A percentile compares a stretch with the other conserved stretches of the same genome.
Evolutionary conservation across 352 stramenopile genomes (phyloP).

Genomic region (Phytophthora brassicae): DNA sequence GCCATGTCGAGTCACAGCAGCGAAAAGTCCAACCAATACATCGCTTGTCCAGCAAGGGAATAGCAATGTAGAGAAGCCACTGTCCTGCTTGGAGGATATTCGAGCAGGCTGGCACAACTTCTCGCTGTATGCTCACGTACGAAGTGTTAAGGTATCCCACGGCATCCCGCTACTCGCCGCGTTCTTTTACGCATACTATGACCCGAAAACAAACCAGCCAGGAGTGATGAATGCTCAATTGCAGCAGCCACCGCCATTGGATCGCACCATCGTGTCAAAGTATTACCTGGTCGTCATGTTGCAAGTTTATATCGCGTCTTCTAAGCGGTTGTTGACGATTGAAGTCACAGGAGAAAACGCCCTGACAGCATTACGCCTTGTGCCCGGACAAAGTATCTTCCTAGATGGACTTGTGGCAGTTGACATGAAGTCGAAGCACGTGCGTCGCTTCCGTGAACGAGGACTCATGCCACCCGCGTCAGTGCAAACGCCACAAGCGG

Average conservation of each 20-base stretch:
- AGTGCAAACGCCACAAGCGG: background rate
- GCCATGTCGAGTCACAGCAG: background rate
- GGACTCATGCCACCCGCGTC: slow-evolving; percentile 5
- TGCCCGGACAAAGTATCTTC: slow-evolving; percentile 52
- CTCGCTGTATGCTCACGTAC: slow-evolving; percentile 55
- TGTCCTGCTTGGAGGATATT: slow-evolving; percentile 33
- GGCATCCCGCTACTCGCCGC: slow-evolving; percentile 65
- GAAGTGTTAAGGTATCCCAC: slow-evolving; percentile 55
- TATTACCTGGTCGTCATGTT: slow-evolving; percentile 67
- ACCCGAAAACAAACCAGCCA: slow-evolving; percentile 50
- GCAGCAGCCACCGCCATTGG: slow-evolving; percentile 25
- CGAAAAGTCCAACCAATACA: slow-evolving; percentile 1
- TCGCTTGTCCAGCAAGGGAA: slow-evolving; percentile 2
- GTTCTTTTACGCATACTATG: slow-evolving; percentile 72
- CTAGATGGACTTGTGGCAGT: slow-evolving; percentile 58
- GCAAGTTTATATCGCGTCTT: slow-evolving; percentile 53
- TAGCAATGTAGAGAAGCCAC: slow-evolving; percentile 23
- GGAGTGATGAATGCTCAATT: slow-evolving; percentile 1
- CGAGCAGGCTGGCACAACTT: slow-evolving; percentile 46
- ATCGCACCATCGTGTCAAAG: slow-evolving; percentile 59
- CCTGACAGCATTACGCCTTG: slow-evolving; percentile 40
- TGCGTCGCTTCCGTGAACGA: slow-evolving; percentile 30
- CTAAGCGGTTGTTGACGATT: slow-evolving; percentile 40
- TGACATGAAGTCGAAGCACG: slow-evolving; percentile 33
- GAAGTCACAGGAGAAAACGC: slow-evolving; percentile 59